Evolutionary conservation across 2,329 filamentous ascomycete species (phyloP), one percentile per base, ranked within the genome.

Genomic region (Ascochyta viciae-villosae): DNA sequence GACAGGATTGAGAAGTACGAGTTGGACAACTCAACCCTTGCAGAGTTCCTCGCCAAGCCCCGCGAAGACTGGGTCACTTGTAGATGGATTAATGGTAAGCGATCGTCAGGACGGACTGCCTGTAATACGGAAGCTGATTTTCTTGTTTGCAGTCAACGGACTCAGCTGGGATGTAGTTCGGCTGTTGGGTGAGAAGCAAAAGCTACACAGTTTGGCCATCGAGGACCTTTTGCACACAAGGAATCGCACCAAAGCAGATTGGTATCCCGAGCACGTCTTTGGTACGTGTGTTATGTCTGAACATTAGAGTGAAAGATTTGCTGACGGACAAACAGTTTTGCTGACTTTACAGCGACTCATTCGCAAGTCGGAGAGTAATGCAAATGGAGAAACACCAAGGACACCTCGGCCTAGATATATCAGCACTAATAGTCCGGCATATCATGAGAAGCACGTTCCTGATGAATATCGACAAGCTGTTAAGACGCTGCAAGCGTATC

Each of bases 141-240:
- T 13, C 4, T 8, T 27, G 19, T 9, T 47, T 16, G 10, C 27
- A 55, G 87, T 96, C 67, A 96, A 96, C 72, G 92, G 93, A 0
- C 78, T 96, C 6, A 94, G 89, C 63, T 96, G 91, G 91, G 93
- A 97, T 76, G 92, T 96, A 2, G 95, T 97, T 62, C 86, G 90
- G 66, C 81, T 86, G 0, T 77, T 96, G 24, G 92, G 91, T 16
- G 88, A 88, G 62, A 81, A 91, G 65, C 95, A 95, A 70, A 83
- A 84, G 31, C 78, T 97, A 35, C 92, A 96, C 73, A 85, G 87
- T 59, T 81, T 96, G 46, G 91, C 93, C 0, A 86, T 97, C 63
- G 93, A 97, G 74, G 93, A 97, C 76, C 76, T 96, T 66, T 88
- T 96, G 77, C 91, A 96, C 64, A 89, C 89, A 1, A 83, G 92